Evolutionary conservation across 164 flowering plant genomes (phyloP).

Genomic region (Liquidambar formosana): DNA sequence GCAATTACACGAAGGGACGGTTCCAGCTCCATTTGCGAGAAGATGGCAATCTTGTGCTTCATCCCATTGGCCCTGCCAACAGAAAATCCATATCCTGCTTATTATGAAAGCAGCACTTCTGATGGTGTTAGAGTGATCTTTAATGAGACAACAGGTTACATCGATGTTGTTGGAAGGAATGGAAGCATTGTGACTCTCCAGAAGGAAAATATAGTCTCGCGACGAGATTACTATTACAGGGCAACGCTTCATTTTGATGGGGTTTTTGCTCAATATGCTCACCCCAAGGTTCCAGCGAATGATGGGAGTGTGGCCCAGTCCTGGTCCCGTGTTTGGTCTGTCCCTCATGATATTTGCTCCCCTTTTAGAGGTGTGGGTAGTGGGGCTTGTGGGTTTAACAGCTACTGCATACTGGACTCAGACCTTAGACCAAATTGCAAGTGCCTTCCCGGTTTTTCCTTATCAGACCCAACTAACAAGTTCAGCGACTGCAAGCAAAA

Average conservation of each 20-base stretch:
- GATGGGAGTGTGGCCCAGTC: not conserved
- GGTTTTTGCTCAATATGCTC: not conserved
- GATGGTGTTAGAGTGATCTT: not conserved
- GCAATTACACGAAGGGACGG: not conserved
- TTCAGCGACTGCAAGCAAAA: not conserved
- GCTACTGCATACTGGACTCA: not conserved
- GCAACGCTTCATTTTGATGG: slow-evolving; percentile 4
- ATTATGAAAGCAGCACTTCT: not conserved
- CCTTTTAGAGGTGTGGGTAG: not conserved
- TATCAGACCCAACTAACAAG: not conserved
- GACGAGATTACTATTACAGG: not conserved
- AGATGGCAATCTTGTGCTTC: slow-evolving; percentile 6
- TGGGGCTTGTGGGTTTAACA: slow-evolving; percentile 13
- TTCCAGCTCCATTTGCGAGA: not conserved
- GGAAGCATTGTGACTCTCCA: not conserved
- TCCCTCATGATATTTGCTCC: not conserved
- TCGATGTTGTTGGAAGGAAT: not conserved
- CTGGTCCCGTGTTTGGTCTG: not conserved
- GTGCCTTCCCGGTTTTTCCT: slow-evolving; percentile 2
- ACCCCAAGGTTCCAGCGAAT: not conserved
- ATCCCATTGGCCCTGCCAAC: not conserved
- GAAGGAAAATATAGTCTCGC: not conserved
- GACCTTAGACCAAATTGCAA: slow-evolving; percentile 2
- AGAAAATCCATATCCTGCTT: not conserved
- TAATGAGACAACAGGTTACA: not conserved